These are phyloP conservation scores for Yamadazyma aaseri DNA, from an alignment of 1,139 yeast genomes.

Conservation along the genomic window DNA sequence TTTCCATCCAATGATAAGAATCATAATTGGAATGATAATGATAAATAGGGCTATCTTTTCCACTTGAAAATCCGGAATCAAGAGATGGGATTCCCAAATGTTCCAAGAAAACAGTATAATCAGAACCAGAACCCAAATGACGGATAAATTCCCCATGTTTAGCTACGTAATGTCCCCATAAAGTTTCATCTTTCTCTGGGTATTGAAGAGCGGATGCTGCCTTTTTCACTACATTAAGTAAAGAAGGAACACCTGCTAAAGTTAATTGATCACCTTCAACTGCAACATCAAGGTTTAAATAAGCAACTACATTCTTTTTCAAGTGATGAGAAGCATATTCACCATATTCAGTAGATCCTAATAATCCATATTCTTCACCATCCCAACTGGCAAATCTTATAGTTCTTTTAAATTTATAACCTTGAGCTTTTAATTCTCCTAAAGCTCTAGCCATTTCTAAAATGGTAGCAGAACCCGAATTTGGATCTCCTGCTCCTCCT, in stretches of 20 bases:
- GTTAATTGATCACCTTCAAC: conserved; percentile 34
- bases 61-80: conserved; percentile 35
- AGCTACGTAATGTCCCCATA: conserved; percentile 58
- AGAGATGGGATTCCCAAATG: conserved; percentile 47
- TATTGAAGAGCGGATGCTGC: conserved; percentile 39
- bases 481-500: conserved; percentile 53
- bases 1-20: conserved; percentile 54
- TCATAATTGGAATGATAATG: conserved; percentile 64
- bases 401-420: conserved; percentile 41
- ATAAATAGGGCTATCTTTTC: conserved; percentile 35
- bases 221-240: conserved; percentile 31
- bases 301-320: conserved; percentile 42
- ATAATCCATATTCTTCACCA: conserved; percentile 49
- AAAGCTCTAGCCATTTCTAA: conserved; percentile 47
- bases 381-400: conserved; percentile 44
- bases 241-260: conserved; percentile 40
- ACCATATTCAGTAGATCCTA: conserved; percentile 49
- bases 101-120: conserved; percentile 47
- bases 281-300: conserved; percentile 43
- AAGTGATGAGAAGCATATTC: conserved; percentile 37
- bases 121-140: conserved; percentile 47
- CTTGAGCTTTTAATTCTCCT: conserved; percentile 43
- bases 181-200: conserved; percentile 45
- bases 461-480: conserved; percentile 44
- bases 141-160: conserved; percentile 29